Base-by-base conservation (phyloP, 2,329 filamentous ascomycete species). In the Fusarium neocosmosporiellum region DNA sequence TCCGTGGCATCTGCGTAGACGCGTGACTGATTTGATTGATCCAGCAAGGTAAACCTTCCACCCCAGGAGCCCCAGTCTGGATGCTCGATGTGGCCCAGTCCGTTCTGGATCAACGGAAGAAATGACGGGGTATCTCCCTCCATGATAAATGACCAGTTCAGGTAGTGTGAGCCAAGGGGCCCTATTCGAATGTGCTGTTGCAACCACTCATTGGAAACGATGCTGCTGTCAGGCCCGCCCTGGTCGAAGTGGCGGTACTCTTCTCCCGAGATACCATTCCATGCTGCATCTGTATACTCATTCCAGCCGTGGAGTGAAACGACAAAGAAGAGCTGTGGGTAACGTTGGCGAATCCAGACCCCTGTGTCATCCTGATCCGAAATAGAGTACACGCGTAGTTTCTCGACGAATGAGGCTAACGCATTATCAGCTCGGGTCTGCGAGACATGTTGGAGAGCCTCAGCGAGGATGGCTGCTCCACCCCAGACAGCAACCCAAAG, bases 311-410 rank as follows among this genome's bases (percentile, higher is more conserved):
- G 88, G 2, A 89, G 76, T 0, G 86, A 87, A 10, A 79, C 81
- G 58, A 90, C 88, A 75, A 88, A 90, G 71, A 88, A 86, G 4
- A 90, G 75, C 27, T 87, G 83, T 0, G 88, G 87, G 68, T 85
- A 90, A 7, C 82, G 83, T 46, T 80, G 77, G 11, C 88, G 85
- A 33, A 90, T 86, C 88, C 87, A 90, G 1, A 83, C 78, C 0
- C 87, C 88, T 0, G 86, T 84, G 68, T 90, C 85, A 65, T 90
- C 88, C 70, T 90, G 88, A 68, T 90, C 88, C 5, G 86, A 89
- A 65, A 90, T 89, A 29, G 87, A 80, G 75, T 88, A 89, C 16
- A 88, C 82, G 11, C 86, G 81, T 2, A 89, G 75, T 65, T 84
- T 85, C 2, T 78, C 70, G 1, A 81, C 78, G 33, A 88, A 80